These are phyloP conservation scores for Citrus unshiu DNA, from an alignment of 345 rosid species.

Conservation along the genomic window DNA sequence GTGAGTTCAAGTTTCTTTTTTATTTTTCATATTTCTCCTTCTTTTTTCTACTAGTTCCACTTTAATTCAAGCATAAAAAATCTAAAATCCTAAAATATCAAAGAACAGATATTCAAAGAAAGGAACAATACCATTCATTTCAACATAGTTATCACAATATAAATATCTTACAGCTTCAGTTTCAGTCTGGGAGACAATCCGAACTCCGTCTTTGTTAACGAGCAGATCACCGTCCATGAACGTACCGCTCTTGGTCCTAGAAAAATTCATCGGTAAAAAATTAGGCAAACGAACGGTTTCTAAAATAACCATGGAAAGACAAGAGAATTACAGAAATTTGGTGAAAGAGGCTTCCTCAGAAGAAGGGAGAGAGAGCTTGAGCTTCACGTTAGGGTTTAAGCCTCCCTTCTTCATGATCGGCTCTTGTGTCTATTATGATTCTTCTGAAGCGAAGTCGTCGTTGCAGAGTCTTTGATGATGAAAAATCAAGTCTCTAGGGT, in stretches of 20 bases:
- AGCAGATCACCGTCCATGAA: conserved; percentile 92
- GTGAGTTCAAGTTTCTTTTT: neutral
- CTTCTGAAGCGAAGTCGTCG: neutral
- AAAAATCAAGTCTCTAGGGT: neutral
- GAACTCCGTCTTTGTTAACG: conserved; percentile 87
- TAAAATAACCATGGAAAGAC: neutral
- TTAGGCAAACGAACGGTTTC: no score
- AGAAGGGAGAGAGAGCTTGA: conserved; percentile 54
- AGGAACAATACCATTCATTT: neutral
- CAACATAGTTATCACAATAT: neutral
- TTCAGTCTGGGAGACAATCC: conserved; percentile 55
- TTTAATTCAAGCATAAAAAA: neutral
- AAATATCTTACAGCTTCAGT: conserved; percentile 51
- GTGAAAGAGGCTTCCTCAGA: conserved; percentile 49
- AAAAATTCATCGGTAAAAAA: neutral
- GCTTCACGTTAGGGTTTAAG: conserved; percentile 46
- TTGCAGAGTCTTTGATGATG: neutral
- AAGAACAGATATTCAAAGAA: neutral
- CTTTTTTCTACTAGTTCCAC: neutral
- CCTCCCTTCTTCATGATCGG: conserved; percentile 58
- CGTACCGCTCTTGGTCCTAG: conserved; percentile 85
- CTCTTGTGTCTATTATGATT: neutral
- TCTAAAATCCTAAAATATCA: neutral
- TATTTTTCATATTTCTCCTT: neutral
- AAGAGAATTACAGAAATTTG: conserved; percentile 56